Evolutionary conservation across 1,284 basidiomycete species (phyloP).

Genomic region (Stygiomarasmius scandens): DNA sequence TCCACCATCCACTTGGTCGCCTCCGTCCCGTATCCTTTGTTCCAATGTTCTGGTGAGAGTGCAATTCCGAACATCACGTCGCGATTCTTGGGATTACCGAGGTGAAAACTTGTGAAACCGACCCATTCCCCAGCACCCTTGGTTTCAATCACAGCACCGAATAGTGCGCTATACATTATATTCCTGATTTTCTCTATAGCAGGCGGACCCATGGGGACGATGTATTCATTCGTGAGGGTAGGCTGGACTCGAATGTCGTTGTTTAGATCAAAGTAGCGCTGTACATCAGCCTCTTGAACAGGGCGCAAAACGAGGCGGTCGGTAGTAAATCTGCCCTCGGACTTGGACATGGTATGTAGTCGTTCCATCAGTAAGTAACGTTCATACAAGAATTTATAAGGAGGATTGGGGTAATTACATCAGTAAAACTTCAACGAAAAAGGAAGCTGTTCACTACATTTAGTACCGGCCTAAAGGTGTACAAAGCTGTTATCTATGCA

Average conservation of each 20-base stretch:
- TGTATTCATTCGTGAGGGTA: conserved; percentile 30
- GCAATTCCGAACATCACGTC: conserved; percentile 35
- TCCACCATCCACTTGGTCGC: conserved; percentile 33
- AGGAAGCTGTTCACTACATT: no score
- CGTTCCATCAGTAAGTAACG: no score
- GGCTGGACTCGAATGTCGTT: conserved; percentile 36
- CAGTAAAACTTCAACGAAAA: no score
- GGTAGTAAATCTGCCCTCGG: conserved; percentile 19
- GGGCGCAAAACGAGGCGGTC: conserved; percentile 30
- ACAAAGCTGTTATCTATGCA: no score
- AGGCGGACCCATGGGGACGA: conserved; percentile 28
- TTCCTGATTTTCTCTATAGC: conserved; percentile 28
- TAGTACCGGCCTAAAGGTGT: no score
- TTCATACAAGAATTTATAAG: no score
- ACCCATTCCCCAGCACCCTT: conserved; percentile 21
- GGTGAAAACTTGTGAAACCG: conserved; percentile 1
- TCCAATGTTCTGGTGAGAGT: conserved; percentile 32
- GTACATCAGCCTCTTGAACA: conserved; percentile 35
- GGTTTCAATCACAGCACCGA: conserved; percentile 37
- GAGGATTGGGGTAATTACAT: no score
- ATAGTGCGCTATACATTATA: conserved; percentile 30
- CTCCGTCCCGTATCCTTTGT: conserved; percentile 37
- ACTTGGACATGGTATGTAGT: no score
- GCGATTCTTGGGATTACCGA: conserved; percentile 20
- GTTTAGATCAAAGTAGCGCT: conserved; percentile 33